A percentile compares a stretch with the other conserved stretches of the same genome.
Conservation (phyloP, 1,284 basidiomycete species). For the Cystobasidium slooffiae region DNA sequence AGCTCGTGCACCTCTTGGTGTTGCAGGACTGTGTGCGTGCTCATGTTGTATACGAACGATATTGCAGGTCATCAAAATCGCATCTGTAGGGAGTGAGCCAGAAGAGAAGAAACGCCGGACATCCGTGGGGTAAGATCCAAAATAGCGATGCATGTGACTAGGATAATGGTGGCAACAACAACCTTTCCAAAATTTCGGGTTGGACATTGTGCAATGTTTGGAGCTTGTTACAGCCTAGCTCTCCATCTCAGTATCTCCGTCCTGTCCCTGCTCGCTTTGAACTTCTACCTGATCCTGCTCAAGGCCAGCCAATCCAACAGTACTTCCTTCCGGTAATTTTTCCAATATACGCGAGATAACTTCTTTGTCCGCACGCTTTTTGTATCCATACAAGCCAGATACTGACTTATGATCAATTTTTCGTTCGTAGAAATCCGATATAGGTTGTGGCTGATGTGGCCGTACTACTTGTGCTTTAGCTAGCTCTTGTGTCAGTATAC, state of each 20-base stretch:
- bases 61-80: background rate
- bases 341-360: constrained; percentile 9
- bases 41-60: background rate
- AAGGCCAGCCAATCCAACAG: constrained; percentile 1
- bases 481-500: constrained; percentile 41
- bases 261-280: background rate
- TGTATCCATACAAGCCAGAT: constrained; percentile 2
- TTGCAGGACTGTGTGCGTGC: background rate
- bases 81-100: no score
- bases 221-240: background rate
- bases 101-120: no score
- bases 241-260: constrained; percentile 6
- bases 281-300: background rate
- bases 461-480: constrained; percentile 18
- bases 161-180: background rate
- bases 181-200: background rate
- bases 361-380: background rate
- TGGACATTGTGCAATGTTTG: background rate
- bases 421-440: constrained; percentile 17
- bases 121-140: no score
- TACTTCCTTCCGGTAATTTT: constrained; percentile 22
- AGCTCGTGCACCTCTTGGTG: background rate
- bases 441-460: constrained; percentile 5
- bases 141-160: no score
- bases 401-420: background rate